Conservation (phyloP, 164 flowering plant species). For the Magnolia sinica region DNA sequence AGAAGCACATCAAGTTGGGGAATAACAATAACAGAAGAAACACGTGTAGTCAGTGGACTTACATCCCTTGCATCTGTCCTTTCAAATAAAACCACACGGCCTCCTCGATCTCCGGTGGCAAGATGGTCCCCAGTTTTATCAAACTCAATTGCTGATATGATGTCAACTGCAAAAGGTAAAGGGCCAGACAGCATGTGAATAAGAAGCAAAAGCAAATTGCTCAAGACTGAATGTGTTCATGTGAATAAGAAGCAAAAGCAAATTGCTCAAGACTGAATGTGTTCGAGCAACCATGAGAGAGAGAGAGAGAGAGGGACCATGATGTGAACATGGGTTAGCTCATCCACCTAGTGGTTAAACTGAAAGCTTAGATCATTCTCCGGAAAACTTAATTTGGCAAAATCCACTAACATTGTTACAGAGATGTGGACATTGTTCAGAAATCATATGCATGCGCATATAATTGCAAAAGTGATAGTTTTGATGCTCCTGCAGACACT, state of each 20-base stretch:
- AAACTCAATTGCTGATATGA: slow-evolving; percentile 96
- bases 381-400: too few species aligned
- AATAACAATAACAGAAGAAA: background rate
- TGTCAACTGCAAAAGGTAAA: slow-evolving; percentile 65
- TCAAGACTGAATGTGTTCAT: too few species aligned
- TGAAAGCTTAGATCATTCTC: too few species aligned
- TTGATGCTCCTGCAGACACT: background rate
- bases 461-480: background rate
- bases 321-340: too few species aligned
- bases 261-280: background rate
- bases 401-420: too few species aligned
- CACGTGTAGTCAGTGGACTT: slow-evolving; percentile 9
- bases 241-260: background rate
- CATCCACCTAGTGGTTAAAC: too few species aligned
- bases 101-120: slow-evolving; percentile 99
- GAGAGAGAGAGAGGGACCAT: too few species aligned
- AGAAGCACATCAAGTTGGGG: background rate
- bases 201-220: background rate
- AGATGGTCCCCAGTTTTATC: slow-evolving; percentile 97
- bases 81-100: slow-evolving; percentile 94
- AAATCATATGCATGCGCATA: too few species aligned
- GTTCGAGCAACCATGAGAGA: too few species aligned
- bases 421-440: too few species aligned
- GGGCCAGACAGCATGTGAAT: background rate
- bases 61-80: slow-evolving; percentile 88